Percentiles rank a stretch among this genome's conserved stretches.
These are phyloP conservation scores for Kregervanrija pseudodelftensis DNA, from an alignment of 805 yeast species.

Conservation along the genomic window DNA sequence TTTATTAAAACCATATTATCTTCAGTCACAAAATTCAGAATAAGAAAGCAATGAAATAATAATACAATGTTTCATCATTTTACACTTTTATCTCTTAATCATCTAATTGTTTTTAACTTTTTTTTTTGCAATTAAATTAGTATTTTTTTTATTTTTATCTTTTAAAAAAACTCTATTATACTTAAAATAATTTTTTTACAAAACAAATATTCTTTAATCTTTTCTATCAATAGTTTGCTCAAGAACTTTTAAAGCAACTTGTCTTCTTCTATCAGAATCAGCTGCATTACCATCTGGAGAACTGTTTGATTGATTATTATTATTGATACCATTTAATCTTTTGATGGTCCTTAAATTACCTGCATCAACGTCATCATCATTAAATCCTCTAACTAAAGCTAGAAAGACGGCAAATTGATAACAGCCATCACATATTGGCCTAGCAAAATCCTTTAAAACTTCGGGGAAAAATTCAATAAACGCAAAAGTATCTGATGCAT, in stretches of 20 bases:
- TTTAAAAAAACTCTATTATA: not conserved
- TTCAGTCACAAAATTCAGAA: not conserved
- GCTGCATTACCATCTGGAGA: slow-evolving; percentile 14
- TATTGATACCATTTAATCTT: slow-evolving; percentile 34
- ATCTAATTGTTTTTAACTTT: no score
- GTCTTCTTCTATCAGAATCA: slow-evolving; percentile 67
- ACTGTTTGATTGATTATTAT: not conserved
- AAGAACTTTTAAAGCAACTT: slow-evolving; percentile 65
- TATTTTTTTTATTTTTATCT: not conserved
- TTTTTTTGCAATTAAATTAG: no score
- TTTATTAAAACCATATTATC: slow-evolving; percentile 1
- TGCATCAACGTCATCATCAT: slow-evolving; percentile 62
- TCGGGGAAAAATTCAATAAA: slow-evolving; percentile 81
- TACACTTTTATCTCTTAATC: no score
- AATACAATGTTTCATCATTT: no score
- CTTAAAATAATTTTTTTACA: not conserved
- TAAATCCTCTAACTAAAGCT: slow-evolving; percentile 53
- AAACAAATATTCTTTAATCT: slow-evolving; percentile 2
- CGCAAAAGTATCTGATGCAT: slow-evolving; percentile 85
- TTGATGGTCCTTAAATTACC: slow-evolving; percentile 66
- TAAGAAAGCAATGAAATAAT: not conserved
- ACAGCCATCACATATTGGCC: slow-evolving; percentile 39
- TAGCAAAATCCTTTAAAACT: slow-evolving; percentile 41
- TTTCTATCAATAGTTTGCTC: slow-evolving; percentile 38
- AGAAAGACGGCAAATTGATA: slow-evolving; percentile 35